Evolutionary conservation across 176 grass and related monocot species (phyloP).

Genomic region (Canna indica): DNA sequence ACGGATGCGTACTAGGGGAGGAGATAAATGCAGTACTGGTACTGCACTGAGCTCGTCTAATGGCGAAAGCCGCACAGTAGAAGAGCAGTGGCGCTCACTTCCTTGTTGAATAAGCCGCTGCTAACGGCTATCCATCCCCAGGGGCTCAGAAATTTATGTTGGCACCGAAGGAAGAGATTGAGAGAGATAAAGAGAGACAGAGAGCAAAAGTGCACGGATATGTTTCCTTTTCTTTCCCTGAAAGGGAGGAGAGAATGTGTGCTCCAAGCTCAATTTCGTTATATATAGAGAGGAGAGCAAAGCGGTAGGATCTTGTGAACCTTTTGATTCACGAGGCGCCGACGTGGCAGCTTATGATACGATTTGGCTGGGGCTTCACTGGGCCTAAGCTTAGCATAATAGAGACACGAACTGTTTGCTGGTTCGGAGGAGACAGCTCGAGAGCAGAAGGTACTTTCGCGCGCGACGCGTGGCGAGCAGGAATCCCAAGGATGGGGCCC

Average conservation of each 20-base stretch:
- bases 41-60: neutral
- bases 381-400: too few relatives aligned
- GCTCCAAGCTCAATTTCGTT: neutral
- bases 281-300: too few relatives aligned
- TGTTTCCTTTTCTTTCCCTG: neutral
- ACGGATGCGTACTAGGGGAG: neutral
- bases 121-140: neutral
- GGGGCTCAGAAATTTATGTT: neutral
- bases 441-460: neutral
- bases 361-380: neutral
- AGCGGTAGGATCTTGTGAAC: too few relatives aligned
- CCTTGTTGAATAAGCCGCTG: neutral
- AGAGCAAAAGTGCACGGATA: neutral
- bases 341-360: neutral
- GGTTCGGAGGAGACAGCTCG: neutral
- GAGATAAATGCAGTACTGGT: neutral
- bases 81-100: neutral
- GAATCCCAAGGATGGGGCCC: neutral
- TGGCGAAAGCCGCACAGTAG: neutral
- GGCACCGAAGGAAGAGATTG: neutral
- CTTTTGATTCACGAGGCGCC: too few relatives aligned
- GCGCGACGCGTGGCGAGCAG: neutral
- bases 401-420: too few relatives aligned
- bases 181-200: neutral
- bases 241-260: neutral